These are phyloP conservation scores for Cadophora gregata DNA, from an alignment of 2,329 filamentous ascomycete genomes.

Conservation along the genomic window DNA sequence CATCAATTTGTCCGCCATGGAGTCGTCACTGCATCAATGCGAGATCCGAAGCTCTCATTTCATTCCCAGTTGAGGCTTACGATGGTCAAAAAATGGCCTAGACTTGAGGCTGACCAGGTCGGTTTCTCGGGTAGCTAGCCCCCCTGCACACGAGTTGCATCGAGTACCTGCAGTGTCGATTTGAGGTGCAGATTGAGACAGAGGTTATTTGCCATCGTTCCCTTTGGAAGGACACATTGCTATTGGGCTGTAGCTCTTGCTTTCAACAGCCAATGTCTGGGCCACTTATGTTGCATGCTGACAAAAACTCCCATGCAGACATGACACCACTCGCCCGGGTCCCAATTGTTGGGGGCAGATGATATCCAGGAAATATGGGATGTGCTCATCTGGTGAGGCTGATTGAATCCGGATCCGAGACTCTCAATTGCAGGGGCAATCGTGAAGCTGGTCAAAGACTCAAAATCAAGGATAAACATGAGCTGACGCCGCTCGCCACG, in stretches of 20 bases:
- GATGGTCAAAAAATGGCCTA: background rate
- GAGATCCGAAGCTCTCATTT: background rate
- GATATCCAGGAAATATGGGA: background rate
- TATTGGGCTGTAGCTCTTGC: background rate
- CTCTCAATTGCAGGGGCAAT: background rate
- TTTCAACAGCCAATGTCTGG: background rate
- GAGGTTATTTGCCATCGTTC: background rate
- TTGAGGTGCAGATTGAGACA: background rate
- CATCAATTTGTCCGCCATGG: too few relatives aligned
- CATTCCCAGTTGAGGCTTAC: background rate
- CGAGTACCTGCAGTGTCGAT: background rate
- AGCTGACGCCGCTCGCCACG: background rate
- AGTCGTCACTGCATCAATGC: background rate
- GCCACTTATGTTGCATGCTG: background rate
- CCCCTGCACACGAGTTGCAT: background rate
- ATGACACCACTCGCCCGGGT: background rate
- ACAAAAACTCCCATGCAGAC: background rate
- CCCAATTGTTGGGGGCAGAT: background rate
- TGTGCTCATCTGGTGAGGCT: background rate
- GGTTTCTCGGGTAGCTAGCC: background rate
- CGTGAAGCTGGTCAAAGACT: background rate
- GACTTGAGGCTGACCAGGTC: constrained; percentile 3
- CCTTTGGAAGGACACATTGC: background rate
- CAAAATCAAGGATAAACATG: background rate
- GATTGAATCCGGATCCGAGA: background rate